Evolutionary conservation across 257 asterid genomes (phyloP).

Genomic region (Striga asiatica): DNA sequence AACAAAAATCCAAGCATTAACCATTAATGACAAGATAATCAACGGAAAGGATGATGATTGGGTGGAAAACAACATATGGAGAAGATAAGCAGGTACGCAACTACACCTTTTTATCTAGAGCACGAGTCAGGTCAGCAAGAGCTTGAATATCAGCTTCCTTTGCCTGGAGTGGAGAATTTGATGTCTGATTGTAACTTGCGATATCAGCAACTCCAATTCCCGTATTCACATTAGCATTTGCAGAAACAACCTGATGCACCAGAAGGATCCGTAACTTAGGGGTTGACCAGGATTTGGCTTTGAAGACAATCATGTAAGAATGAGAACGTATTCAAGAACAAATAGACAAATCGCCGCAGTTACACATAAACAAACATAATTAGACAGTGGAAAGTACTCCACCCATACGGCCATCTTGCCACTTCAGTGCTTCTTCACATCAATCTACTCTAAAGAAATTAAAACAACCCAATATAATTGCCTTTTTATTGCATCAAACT

Average conservation of each 20-base stretch:
- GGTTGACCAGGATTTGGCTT: too few species aligned
- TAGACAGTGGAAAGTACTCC: neutral
- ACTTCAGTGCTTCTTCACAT: neutral
- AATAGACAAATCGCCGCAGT: constrained; percentile 1
- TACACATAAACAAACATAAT: too few species aligned
- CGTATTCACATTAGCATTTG: constrained; percentile 32
- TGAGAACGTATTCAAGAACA: neutral
- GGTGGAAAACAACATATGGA: neutral
- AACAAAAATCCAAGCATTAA: neutral
- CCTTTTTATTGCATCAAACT: neutral
- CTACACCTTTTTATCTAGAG: constrained; percentile 84
- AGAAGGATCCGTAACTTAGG: constrained; percentile 9
- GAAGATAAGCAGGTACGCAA: neutral
- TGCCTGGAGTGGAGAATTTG: constrained; percentile 54
- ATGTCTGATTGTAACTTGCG: constrained; percentile 26
- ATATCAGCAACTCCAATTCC: constrained; percentile 29
- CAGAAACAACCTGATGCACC: constrained; percentile 42
- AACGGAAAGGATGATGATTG: neutral
- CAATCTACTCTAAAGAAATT: neutral
- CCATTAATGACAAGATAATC: neutral
- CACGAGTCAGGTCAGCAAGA: constrained; percentile 71
- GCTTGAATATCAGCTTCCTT: constrained; percentile 92
- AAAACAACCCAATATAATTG: neutral
- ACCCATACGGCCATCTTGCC: neutral
- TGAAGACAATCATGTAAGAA: neutral